Evolutionary conservation across 2,329 filamentous ascomycete species (phyloP), one percentile per base, ranked within the genome.

Genomic region (Endoconidiophora laricicola): DNA sequence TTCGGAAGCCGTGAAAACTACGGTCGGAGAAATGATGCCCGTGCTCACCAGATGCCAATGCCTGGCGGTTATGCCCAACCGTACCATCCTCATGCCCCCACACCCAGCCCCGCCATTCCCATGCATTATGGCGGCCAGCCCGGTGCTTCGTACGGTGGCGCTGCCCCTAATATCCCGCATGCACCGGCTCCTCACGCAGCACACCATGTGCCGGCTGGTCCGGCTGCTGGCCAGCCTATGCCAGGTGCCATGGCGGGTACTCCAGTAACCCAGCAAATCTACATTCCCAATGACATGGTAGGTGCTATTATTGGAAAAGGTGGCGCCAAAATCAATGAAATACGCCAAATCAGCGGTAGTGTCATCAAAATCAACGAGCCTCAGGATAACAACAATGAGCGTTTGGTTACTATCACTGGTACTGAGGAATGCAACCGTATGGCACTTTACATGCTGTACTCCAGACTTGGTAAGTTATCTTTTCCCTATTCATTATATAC

Each of bases 291-390:
- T 63, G 91, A 98, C 61, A 96, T 98, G 91, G 91, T 98, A 49
- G 91, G 91, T 55, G 91, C 91, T 50, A 98, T 98, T 60, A 98
- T 98, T 59, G 91, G 91, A 61, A 98, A 98, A 69, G 91, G 91
- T 55, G 91, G 91, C 56, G 85, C 87, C 50, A 98, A 98, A 76
- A 98, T 98, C 73, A 98, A 98, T 63, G 91, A 98, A 68, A 98
- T 98, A 57, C 81, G 91, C 58, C 87, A 95, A 65, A 79, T 98
- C 59, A 93, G 85, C 64, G 91, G 90, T 58, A 96, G 90, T 68
- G 88, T 98, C 44, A 96, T 98, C 66, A 98, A 98, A 73, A 98
- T 98, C 73, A 96, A 98, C 63, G 91, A 98, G 65, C 91, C 91
- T 1, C 91, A 95, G 65, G 91, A 96, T 66, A 96, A 94, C 68